Base-by-base conservation (phyloP, 768 basidiomycete genomes). In the Auricularia sp. region DNA sequence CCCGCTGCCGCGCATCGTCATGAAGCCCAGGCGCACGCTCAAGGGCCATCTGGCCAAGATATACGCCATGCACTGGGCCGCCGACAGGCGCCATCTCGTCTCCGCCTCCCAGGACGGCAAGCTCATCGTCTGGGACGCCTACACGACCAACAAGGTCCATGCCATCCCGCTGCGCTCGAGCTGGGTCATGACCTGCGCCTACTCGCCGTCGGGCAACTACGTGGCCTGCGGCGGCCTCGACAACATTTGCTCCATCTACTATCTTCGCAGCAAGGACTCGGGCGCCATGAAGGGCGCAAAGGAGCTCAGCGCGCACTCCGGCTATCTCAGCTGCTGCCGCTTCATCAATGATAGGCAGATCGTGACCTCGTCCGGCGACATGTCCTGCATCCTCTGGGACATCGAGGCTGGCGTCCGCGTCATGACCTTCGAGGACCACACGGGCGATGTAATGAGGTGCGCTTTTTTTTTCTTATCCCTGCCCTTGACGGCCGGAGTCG, bases 331-430 rank as follows among this genome's bases (percentile, higher is more conserved):
- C 71, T 99, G 96, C 81, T 99, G 96, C 79, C 86, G 96, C 53
- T 99, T 99, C 80, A 87, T 99, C 80, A 98, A 93, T 71, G 96
- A 99, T 77, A 84, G 96, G 62, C 96, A 99, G 81, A 99, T 99
- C 71, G 90, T 99, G 67, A 99, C 96, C 42, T 88, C 86, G 70
- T 98, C 95, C 39, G 96, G 96, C 63, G 96, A 99, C 74, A 99
- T 99, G 96, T 97, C 96, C 36, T 99, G 96, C 76, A 98, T 99
- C 95, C 83, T 98, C 35, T 99, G 97, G 96, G 96, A 99, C 76
- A 93, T 99, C 66, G 96, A 99, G 76, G 93, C 93, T 33, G 97
- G 96, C 68, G 93, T 96, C 1, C 81, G 96, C 67, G 90, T 95
- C n/a, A 90, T 96, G 70, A 97, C 98, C 78, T 99, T 99, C 76